Conservation (phyloP, 23 red algal species). For the Porphyridium purpureum region DNA sequence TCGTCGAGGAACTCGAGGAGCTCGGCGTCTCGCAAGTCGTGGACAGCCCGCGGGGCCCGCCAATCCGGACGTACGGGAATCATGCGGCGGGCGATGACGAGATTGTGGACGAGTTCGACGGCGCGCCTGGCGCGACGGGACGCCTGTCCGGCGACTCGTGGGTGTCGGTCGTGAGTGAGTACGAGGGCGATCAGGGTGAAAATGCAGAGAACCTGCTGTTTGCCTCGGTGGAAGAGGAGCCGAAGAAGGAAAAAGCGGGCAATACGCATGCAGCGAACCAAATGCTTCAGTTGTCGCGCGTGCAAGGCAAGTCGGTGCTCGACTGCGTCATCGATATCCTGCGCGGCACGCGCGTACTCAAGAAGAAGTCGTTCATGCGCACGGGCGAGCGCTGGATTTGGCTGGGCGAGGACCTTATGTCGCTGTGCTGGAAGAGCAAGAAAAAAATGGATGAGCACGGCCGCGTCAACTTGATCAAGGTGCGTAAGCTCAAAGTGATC, state of each 20-base stretch:
- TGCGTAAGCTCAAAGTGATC: constrained; percentile 27
- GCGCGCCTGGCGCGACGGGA: background rate
- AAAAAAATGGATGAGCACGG: constrained; percentile 38
- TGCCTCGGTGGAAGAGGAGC: constrained; percentile 62
- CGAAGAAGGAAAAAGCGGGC: constrained; percentile 23
- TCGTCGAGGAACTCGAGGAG: no score
- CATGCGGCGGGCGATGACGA: no score
- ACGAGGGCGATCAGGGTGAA: constrained; percentile 51
- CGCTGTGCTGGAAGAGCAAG: constrained; percentile 68
- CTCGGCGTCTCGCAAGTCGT: no score
- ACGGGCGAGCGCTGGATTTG: constrained; percentile 78
- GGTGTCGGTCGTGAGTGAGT: constrained; percentile 60
- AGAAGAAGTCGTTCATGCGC: constrained; percentile 49
- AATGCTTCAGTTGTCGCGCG: constrained; percentile 19
- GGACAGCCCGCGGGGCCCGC: no score
- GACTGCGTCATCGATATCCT: constrained; percentile 69
- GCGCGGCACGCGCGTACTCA: constrained; percentile 58
- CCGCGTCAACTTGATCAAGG: constrained; percentile 48
- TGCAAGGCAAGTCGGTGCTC: constrained; percentile 43
- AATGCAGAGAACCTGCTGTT: constrained; percentile 74
- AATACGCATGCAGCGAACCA: constrained; percentile 25
- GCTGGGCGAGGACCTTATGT: constrained; percentile 68
- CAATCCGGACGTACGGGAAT: no score
- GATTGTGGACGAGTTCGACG: background rate
- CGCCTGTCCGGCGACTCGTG: constrained; percentile 40